These are phyloP conservation scores for Isochrysis galbana DNA, from an alignment of 78 protist genomes.

Conservation along the genomic window DNA sequence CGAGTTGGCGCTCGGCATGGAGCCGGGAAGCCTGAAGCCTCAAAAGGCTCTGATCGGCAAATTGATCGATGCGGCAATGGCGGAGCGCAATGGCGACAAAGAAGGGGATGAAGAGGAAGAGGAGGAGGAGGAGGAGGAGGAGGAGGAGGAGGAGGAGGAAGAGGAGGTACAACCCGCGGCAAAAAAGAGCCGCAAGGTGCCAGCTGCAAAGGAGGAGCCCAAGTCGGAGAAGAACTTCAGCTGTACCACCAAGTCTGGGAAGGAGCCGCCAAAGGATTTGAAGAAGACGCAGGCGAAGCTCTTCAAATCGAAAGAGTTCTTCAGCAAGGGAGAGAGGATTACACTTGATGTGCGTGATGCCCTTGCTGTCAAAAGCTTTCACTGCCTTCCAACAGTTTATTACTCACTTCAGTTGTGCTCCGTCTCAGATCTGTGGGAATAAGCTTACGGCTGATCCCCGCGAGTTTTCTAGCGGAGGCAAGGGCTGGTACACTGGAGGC, in stretches of 20 bases:
- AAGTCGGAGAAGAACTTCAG: not conserved
- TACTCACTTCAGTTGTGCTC: not conserved
- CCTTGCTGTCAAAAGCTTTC: not conserved
- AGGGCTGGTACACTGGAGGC: not conserved
- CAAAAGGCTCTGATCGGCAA: not conserved
- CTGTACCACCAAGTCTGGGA: not conserved
- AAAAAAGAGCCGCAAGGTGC: not conserved
- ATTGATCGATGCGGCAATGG: not conserved
- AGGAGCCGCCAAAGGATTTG: not conserved
- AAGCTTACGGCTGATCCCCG: not conserved
- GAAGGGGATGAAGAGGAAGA: not conserved
- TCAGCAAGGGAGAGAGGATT: not conserved
- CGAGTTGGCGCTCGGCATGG: not conserved
- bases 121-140: not conserved
- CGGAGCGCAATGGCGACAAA: too few relatives aligned
- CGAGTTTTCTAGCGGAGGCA: not conserved
- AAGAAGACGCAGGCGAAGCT: not conserved
- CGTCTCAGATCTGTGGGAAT: not conserved
- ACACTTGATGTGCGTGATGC: not conserved
- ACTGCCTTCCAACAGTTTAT: not conserved
- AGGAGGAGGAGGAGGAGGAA: not conserved
- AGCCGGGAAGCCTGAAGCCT: not conserved
- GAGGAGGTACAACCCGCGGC: not conserved
- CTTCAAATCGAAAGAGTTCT: not conserved
- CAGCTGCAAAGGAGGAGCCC: not conserved